Conservation (phyloP, 2,329 filamentous ascomycete genomes). For the Diaporthe citrichinensis region DNA sequence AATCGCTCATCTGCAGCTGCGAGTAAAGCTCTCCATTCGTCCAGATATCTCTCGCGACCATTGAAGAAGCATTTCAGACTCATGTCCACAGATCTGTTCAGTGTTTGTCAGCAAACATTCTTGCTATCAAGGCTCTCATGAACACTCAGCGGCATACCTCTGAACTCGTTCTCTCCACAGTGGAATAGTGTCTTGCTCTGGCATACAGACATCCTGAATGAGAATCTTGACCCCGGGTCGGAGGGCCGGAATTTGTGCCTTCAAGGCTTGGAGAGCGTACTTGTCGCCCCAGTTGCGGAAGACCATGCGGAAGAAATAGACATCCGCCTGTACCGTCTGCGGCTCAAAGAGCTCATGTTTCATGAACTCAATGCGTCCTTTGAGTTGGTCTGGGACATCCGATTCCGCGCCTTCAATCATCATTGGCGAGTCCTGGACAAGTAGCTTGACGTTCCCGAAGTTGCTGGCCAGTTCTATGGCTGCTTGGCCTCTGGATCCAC, state of each 20-base stretch:
- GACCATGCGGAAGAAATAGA: conserved; percentile 52
- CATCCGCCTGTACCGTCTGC: conserved; percentile 14
- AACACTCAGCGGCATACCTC: background rate
- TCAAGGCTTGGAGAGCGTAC: conserved; percentile 49
- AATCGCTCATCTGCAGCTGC: background rate
- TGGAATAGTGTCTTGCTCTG: background rate
- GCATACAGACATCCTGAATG: background rate
- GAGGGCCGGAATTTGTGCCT: conserved; percentile 40
- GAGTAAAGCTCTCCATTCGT: conserved; percentile 7
- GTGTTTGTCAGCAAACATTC: background rate
- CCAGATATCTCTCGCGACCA: background rate
- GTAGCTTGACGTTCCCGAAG: background rate
- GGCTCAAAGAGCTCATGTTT: conserved; percentile 17
- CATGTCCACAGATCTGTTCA: conserved; percentile 4
- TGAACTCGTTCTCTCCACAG: background rate
- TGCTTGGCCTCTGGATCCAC: background rate
- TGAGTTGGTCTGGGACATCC: background rate
- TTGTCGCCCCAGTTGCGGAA: conserved; percentile 61
- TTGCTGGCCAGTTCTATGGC: background rate
- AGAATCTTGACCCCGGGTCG: background rate
- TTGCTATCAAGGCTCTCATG: background rate
- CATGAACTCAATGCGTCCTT: conserved; percentile 18
- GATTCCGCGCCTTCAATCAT: background rate
- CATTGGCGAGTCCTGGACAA: background rate
- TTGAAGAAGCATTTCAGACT: conserved; percentile 3